These are phyloP conservation scores for Neonectria neomacrospora DNA, from an alignment of 2,329 filamentous ascomycete species.

Conservation along the genomic window DNA sequence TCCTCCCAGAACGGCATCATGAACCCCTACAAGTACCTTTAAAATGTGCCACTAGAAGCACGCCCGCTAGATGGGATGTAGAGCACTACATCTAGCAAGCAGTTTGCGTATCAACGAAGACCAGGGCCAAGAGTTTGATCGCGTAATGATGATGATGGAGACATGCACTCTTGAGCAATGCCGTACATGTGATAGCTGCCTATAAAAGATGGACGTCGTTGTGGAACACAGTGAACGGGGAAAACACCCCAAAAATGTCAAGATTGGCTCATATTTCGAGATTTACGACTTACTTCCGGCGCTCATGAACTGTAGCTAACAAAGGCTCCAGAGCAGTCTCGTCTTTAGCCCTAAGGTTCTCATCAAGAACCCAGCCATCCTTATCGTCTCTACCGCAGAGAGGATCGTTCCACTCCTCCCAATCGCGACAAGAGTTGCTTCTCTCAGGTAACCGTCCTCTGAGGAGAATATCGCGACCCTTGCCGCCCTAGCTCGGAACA, in stretches of 20 bases:
- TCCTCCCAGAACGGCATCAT: constrained; percentile 87
- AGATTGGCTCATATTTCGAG: background rate
- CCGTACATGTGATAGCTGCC: background rate
- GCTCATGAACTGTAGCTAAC: background rate
- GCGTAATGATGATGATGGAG: background rate
- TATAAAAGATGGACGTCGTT: background rate
- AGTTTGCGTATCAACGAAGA: background rate
- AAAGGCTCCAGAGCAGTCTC: constrained; percentile 1
- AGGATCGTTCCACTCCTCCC: background rate
- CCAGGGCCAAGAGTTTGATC: background rate
- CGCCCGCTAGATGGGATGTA: constrained; percentile 5
- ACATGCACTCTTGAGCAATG: background rate
- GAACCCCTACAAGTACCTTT: constrained; percentile 99
- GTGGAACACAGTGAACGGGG: background rate
- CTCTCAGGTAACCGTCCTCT: background rate
- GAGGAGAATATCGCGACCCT: background rate
- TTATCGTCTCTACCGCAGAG: background rate
- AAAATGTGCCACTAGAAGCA: background rate
- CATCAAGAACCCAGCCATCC: background rate
- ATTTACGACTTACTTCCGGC: background rate
- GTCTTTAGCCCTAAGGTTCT: background rate
- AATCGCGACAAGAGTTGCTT: background rate
- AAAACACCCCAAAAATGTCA: too few species aligned
- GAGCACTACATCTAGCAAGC: background rate
- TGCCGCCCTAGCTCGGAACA: background rate